Evolutionary conservation across 2,329 filamentous ascomycete species (phyloP), one percentile per base, ranked within the genome.

Genomic region (Orbilia brochopaga): DNA sequence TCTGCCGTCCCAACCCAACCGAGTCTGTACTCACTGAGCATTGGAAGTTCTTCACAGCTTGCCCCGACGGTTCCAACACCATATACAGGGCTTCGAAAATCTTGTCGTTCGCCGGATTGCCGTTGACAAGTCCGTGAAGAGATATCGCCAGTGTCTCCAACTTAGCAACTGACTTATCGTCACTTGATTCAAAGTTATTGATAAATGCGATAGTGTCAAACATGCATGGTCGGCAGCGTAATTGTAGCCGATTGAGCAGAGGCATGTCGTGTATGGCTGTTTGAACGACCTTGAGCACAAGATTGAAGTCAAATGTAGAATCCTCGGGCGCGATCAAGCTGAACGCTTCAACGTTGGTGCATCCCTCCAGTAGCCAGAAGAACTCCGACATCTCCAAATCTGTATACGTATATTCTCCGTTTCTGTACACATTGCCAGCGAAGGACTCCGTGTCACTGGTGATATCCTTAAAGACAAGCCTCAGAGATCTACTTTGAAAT

Each of bases 31-130:
- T 19, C 27, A 62, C 35, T 1, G 65, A 24, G 8, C 62, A 7
- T 15, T 21, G 50, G 4, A 69, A n/a, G 8, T 37, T 48, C 27
- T 44, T 62, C 2, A 69, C 37, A 30, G 32, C 37, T 1, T 63
- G 52, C 35, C 62, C 62, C 2, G 65, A 50, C 4, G 24, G 51
- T 1, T 37, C 58, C 7, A 69, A n/a, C 2, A 44, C 53, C 17
- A 58, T 58, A 15, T 63, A 58, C 0, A 69, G 44, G 15, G 65
- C 65, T 27, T 69, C 65, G 23, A 69, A 62, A 19, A 69, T 17
- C 19, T 44, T 57, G 17, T 62, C 57, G 15, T 55, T 69, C 13
- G 52, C 40, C 1, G 44, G 23, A 10, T 58, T 48, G 1, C 58
- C 65, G 10, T 62, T 35, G 1, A 19, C 21, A 27, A 69, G 42